Evolutionary conservation across 768 basidiomycete genomes (phyloP), one percentile per base, ranked within the genome.

Genomic region (Auricularia cornea): DNA sequence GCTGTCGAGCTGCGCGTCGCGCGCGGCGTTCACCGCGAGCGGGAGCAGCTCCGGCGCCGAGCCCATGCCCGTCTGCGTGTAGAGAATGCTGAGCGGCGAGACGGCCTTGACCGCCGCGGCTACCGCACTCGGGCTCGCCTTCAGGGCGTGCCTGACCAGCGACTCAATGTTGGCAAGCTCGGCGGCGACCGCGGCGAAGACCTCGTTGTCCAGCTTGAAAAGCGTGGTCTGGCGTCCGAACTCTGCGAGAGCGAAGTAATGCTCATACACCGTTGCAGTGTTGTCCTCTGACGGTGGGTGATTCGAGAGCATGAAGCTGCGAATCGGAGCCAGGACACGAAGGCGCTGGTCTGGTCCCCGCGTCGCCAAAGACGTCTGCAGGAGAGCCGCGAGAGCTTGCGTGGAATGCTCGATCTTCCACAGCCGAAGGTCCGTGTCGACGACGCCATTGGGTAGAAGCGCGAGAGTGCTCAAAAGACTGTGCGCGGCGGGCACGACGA

Each of bases 381-480:
- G 66, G 1, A 70, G 67, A 12, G 63, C 60, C 26, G 69, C 41
- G 29, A 68, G 48, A 1, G 66, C 66, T 14, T 61, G 56, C 20
- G 63, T n/a, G 11, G 30, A 28, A 8, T 52, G 20, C 51, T 60
- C 54, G 20, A 66, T 64, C 20, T 54, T 61, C 3, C 65, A 65
- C 20, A 68, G 66, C 33, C 66, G 66, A 2, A 38, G 59, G 2
- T 35, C 62, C 1, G 68, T 61, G 51, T 68, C 59, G 11, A 44
- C 60, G 56, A 68, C 66, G 3, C 73, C 72, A 14, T 62, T 68
- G 0, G 73, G 73, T 3, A 75, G 67, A 52, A 72, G 52, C 52
- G 70, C 63, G 1, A 74, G 62, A 16, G 69, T 64, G 40, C 64
- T 57, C 48, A 73, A 68, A 18, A 74, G 68, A 6, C 35, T 60